phyloP scores from a whole-genome alignment of 805 yeast genomes.

The Teunomyces panamensis region DNA sequence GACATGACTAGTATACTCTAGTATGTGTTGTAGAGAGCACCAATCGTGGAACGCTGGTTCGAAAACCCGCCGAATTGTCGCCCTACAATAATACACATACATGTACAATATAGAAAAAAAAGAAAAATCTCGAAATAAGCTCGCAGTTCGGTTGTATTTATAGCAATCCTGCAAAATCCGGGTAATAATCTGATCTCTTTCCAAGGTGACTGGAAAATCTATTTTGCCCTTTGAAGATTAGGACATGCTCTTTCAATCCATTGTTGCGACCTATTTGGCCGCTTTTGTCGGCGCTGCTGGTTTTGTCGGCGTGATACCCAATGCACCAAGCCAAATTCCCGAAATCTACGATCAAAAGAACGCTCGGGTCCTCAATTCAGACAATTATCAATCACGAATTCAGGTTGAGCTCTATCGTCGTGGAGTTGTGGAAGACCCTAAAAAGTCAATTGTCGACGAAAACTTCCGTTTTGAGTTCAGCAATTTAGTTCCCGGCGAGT shows the following conservation, averaged over 20 bases:
- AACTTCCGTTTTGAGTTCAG: conserved; percentile 24
- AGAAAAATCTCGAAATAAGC: neutral
- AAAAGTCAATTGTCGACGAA: conserved; percentile 15
- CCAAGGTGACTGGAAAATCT: neutral
- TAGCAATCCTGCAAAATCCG: neutral
- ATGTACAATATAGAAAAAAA: conserved; percentile 39
- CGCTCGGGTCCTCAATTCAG: conserved; percentile 28
- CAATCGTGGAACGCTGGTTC: conserved; percentile 29
- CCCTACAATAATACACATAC: conserved; percentile 53
- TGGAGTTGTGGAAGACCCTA: neutral
- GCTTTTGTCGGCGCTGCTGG: conserved; percentile 1
- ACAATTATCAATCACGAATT: conserved; percentile 32
- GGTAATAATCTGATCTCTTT: neutral
- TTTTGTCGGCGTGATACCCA: conserved; percentile 20
- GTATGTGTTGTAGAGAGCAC: conserved; percentile 52
- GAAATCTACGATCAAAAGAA: conserved; percentile 11
- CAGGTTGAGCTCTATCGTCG: conserved; percentile 13
- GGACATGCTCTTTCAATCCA: neutral
- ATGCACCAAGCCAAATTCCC: conserved; percentile 24
- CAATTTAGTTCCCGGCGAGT: conserved; percentile 27
- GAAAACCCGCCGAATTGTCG: conserved; percentile 25
- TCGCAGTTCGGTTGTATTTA: neutral
- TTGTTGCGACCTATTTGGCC: neutral
- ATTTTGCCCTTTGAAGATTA: neutral
- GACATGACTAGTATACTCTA: conserved; percentile 39